Evolutionary conservation across 768 basidiomycete species (phyloP).

Genomic region (Polyporus arcularius): DNA sequence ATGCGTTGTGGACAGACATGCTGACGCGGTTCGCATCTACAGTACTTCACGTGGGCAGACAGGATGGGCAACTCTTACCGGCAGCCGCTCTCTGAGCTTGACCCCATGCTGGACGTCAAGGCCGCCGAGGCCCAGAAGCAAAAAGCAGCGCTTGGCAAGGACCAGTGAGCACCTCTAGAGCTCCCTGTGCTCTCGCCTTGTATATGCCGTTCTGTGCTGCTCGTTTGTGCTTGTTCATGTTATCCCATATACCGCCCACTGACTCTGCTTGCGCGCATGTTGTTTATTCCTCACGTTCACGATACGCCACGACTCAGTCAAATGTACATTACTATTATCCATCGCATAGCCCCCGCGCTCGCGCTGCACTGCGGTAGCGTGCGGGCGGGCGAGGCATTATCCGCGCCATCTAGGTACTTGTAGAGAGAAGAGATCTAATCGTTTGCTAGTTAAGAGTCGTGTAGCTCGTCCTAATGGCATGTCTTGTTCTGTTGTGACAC

Average conservation of each 20-base stretch:
- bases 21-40: constrained; percentile 22
- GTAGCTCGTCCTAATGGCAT: constrained; percentile 7
- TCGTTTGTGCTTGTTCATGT: not conserved
- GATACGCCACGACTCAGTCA: constrained; percentile 13
- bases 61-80: constrained; percentile 83
- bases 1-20: constrained; percentile 1
- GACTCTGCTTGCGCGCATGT: not conserved
- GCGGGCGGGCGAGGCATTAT: not conserved
- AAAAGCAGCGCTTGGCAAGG: constrained; percentile 28
- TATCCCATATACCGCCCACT: not conserved
- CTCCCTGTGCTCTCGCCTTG: not conserved
- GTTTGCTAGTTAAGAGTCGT: constrained; percentile 6
- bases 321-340: constrained; percentile 16
- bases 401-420: constrained; percentile 3
- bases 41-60: constrained; percentile 99
- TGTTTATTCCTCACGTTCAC: constrained; percentile 9
- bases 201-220: not conserved
- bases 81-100: constrained; percentile 78
- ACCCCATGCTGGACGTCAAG: constrained; percentile 79
- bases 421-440: constrained; percentile 11
- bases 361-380: not conserved
- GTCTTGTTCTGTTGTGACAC: not conserved
- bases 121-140: constrained; percentile 32
- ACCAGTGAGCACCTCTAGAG: constrained; percentile 14
- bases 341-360: not conserved